Percentiles rank a stretch among this genome's conserved stretches.
Conservation (phyloP, 352 stramenopile genomes). For the Phytophthora citrophthora region DNA sequence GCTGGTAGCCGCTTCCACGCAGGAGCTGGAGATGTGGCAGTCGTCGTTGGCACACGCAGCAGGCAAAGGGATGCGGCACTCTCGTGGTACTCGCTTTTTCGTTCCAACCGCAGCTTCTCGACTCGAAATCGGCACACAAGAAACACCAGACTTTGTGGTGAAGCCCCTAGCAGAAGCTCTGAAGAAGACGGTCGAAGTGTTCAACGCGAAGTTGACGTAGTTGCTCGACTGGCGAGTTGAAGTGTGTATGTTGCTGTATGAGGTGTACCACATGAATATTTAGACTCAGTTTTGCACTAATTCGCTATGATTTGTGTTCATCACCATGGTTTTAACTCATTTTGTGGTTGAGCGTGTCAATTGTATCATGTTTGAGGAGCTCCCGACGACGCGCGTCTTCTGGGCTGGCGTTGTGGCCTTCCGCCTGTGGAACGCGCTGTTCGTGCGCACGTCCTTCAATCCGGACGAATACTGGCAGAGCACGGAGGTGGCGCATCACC, state of each 20-base stretch:
- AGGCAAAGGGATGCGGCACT: slow-evolving; percentile 82
- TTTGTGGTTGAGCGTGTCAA: slow-evolving; percentile 12
- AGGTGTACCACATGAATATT: slow-evolving; percentile 11
- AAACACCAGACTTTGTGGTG: slow-evolving; percentile 84
- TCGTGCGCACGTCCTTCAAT: slow-evolving; percentile 88
- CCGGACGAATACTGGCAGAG: slow-evolving; percentile 92
- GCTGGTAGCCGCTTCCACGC: slow-evolving; percentile 60
- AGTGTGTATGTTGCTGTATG: slow-evolving; percentile 4
- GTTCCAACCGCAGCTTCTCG: slow-evolving; percentile 81
- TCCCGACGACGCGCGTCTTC: slow-evolving; percentile 46
- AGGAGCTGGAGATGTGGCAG: slow-evolving; percentile 92
- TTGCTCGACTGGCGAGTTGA: slow-evolving; percentile 20
- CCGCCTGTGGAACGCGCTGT: slow-evolving; percentile 82
- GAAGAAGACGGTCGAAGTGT: slow-evolving; percentile 85
- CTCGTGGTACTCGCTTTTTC: slow-evolving; percentile 84
- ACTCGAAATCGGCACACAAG: slow-evolving; percentile 77
- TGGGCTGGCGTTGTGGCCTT: slow-evolving; percentile 65
- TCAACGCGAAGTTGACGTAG: slow-evolving; percentile 73
- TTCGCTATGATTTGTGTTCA: neutral
- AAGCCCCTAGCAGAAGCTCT: slow-evolving; percentile 75
- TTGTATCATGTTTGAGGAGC: slow-evolving; percentile 36
- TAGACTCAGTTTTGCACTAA: slow-evolving; percentile 31
- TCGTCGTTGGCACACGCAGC: slow-evolving; percentile 84
- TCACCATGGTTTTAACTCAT: neutral
- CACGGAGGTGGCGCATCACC: slow-evolving; percentile 83